Conservation (phyloP, 1,139 yeast genomes). For the Taphrina wiesneri region DNA sequence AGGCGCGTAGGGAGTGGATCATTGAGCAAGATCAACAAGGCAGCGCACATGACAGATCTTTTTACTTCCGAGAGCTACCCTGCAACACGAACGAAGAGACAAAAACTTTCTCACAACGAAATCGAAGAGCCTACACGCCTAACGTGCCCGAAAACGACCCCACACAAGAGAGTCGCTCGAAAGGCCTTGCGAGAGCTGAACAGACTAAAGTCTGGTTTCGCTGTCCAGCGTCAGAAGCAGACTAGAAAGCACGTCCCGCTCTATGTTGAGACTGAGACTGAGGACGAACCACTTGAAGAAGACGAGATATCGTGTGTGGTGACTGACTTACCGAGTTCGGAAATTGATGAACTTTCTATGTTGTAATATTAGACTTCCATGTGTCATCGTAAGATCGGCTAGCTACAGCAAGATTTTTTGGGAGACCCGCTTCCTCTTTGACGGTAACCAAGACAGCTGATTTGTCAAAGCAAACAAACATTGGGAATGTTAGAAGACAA, state of each 20-base stretch:
- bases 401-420: too few relatives aligned
- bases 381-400: background rate
- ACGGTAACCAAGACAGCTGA: too few relatives aligned
- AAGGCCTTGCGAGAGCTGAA: slow-evolving; percentile 15
- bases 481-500: too few relatives aligned
- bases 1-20: background rate
- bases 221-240: background rate
- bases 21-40: background rate
- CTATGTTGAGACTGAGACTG: background rate
- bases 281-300: background rate
- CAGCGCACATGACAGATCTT: background rate
- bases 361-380: background rate
- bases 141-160: background rate
- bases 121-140: background rate
- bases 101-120: background rate
- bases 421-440: too few relatives aligned
- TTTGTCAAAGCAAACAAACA: too few relatives aligned
- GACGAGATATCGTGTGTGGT: background rate
- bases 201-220: slow-evolving; percentile 13
- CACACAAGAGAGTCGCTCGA: slow-evolving; percentile 2
- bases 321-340: background rate
- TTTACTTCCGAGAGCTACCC: background rate
- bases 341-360: slow-evolving; percentile 14
- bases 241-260: background rate
- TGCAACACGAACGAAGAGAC: background rate